phyloP scores from a whole-genome alignment of 1,284 basidiomycete species.

The Apiotrichum gracile region DNA sequence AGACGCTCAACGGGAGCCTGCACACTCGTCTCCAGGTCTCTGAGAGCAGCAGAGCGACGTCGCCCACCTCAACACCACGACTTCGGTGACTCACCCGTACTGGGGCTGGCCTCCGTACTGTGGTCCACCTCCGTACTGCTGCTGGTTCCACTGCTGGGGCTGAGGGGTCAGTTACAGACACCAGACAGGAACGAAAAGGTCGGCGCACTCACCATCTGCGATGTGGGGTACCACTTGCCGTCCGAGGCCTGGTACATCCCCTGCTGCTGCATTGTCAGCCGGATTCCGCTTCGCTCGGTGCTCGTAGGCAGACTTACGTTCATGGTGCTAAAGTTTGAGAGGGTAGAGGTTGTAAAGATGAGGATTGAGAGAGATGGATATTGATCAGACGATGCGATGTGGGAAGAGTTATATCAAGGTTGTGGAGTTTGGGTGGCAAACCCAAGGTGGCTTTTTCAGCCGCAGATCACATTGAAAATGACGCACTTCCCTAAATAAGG shows the following conservation, averaged over 20 bases:
- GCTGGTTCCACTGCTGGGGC: slow-evolving; percentile 4
- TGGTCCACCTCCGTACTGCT: neutral
- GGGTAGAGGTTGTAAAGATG: neutral
- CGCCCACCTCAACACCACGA: neutral
- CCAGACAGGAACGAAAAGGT: neutral
- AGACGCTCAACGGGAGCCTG: no score
- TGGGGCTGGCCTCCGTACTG: neutral
- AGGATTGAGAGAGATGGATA: neutral
- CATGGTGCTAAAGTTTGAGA: neutral
- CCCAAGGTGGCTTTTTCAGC: no score
- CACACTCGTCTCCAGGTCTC: no score
- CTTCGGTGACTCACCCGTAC: neutral
- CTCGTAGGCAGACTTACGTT: neutral
- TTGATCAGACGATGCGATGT: neutral
- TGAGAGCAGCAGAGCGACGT: neutral
- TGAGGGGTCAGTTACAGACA: slow-evolving; percentile 2
- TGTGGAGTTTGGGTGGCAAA: no score
- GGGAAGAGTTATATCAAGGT: neutral
- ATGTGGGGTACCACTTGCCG: slow-evolving; percentile 19
- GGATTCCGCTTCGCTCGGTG: no score
- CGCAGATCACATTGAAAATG: no score
- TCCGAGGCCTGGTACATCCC: slow-evolving; percentile 19
- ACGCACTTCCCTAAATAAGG: no score
- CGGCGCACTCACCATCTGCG: slow-evolving; percentile 6
- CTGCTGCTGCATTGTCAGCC: neutral